phyloP scores from a whole-genome alignment of 495 filamentous ascomycete species.

The Annulohypoxylon bovei region DNA sequence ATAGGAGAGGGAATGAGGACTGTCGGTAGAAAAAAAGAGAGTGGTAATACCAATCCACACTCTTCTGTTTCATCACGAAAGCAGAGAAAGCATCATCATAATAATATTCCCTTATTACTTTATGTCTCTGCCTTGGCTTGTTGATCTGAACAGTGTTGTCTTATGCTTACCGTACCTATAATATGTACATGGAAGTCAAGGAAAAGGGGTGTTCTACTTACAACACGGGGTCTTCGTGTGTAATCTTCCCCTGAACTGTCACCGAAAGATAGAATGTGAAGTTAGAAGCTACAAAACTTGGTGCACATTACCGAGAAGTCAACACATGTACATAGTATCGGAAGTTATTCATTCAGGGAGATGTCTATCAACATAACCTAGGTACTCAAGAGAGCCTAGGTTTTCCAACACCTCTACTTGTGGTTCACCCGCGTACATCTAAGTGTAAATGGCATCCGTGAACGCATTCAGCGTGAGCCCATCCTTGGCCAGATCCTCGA shows the following conservation, averaged over 20 bases:
- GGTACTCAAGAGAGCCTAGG: background rate
- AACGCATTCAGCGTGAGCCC: constrained; percentile 81
- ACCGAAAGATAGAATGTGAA: background rate
- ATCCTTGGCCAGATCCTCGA: constrained; percentile 86
- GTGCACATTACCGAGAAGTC: background rate
- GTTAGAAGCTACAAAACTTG: background rate
- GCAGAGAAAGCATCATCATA: constrained; percentile 42
- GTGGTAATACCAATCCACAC: constrained; percentile 26
- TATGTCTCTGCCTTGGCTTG: background rate
- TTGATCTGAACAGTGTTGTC: background rate
- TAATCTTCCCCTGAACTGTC: too few species aligned
- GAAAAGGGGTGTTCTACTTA: background rate
- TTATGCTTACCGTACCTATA: background rate
- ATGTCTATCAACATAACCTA: background rate
- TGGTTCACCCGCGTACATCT: background rate
- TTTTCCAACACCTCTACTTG: background rate
- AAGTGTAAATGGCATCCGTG: constrained; percentile 88
- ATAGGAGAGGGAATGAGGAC: background rate
- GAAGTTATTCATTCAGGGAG: background rate
- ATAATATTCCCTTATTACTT: constrained; percentile 40
- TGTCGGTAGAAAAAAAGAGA: constrained; percentile 19
- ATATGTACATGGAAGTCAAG: background rate
- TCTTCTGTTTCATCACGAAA: constrained; percentile 24
- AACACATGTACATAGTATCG: background rate
- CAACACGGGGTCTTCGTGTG: background rate